A percentile compares a stretch with the other conserved stretches of the same genome.
These are phyloP conservation scores for Phytopythium delawarense DNA, from an alignment of 352 stramenopile species.

Conservation along the genomic window DNA sequence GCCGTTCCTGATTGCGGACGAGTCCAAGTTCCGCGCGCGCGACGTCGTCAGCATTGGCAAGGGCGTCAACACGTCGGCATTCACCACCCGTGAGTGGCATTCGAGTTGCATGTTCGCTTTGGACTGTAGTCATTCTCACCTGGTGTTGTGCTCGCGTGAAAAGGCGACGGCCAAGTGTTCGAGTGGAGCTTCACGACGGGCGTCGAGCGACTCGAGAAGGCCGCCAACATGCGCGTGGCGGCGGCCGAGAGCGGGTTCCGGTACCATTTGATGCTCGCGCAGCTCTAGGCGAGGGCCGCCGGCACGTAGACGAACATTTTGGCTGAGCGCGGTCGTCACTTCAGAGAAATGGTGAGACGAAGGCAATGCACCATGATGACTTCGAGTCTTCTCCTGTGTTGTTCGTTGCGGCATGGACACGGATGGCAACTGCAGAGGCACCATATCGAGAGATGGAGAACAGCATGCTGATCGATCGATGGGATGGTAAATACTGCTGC, in stretches of 20 bases:
- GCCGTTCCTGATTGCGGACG: slow-evolving; percentile 63
- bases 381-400: not conserved
- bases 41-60: slow-evolving; percentile 65
- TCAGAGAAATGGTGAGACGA: not conserved
- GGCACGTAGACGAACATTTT: not conserved
- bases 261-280: slow-evolving; percentile 58
- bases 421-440: not conserved
- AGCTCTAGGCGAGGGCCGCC: slow-evolving; percentile 10
- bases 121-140: slow-evolving; percentile 1
- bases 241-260: slow-evolving; percentile 76
- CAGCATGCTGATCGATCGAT: not conserved
- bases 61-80: slow-evolving; percentile 70
- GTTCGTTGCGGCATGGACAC: not conserved
- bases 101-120: not conserved
- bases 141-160: not conserved
- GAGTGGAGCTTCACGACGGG: slow-evolving; percentile 71
- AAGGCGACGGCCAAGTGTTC: slow-evolving; percentile 57
- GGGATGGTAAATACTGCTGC: slow-evolving; percentile 1
- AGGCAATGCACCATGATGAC: not conserved
- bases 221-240: slow-evolving; percentile 29
- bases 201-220: slow-evolving; percentile 42
- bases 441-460: not conserved
- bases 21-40: slow-evolving; percentile 33
- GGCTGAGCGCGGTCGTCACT: no score
- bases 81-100: slow-evolving; percentile 44